Evolutionary conservation across 2,329 filamentous ascomycete species (phyloP).

Genomic region (Xylariomycetidae sp.): DNA sequence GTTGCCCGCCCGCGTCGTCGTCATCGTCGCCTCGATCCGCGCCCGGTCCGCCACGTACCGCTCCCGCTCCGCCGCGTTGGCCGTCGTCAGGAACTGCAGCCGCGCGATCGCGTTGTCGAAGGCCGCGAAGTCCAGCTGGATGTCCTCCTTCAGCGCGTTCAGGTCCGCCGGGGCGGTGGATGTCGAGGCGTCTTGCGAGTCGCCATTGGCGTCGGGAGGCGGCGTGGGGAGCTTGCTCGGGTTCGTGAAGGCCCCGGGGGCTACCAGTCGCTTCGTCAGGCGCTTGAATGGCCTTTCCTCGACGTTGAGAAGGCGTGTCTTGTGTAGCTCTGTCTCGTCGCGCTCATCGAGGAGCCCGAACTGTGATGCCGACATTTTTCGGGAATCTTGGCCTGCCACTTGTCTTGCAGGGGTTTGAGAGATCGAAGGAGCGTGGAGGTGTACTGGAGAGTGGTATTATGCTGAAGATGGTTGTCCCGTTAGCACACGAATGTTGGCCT

Average conservation of each 20-base stretch:
- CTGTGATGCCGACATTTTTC: conserved; percentile 21
- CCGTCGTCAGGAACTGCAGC: conserved; percentile 78
- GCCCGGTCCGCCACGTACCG: conserved; percentile 77
- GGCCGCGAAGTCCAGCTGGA: conserved; percentile 80
- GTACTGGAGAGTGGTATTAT: too few species aligned
- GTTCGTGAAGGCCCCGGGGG: conserved; percentile 58
- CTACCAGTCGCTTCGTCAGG: conserved; percentile 73
- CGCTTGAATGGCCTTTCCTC: conserved; percentile 91
- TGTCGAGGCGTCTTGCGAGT: conserved; percentile 20
- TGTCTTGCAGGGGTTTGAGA: too few species aligned
- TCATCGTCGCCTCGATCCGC: conserved; percentile 71
- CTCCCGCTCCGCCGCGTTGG: conserved; percentile 76
- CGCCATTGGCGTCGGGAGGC: conserved; percentile 50
- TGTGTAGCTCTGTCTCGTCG: conserved; percentile 81
- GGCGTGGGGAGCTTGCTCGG: conserved; percentile 53
- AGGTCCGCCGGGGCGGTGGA: conserved; percentile 38
- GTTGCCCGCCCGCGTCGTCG: conserved; percentile 71
- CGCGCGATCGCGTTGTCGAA: conserved; percentile 83
- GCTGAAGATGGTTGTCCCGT: too few species aligned
- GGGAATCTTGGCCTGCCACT: too few species aligned
- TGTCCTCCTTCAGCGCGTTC: conserved; percentile 67
- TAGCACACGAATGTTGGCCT: too few species aligned
- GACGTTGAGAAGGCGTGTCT: conserved; percentile 76
- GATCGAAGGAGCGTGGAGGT: too few species aligned
- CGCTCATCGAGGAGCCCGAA: conserved; percentile 59